phyloP scores from a whole-genome alignment of 2,329 filamentous ascomycete species.

The Mycosphaerella sp. region DNA sequence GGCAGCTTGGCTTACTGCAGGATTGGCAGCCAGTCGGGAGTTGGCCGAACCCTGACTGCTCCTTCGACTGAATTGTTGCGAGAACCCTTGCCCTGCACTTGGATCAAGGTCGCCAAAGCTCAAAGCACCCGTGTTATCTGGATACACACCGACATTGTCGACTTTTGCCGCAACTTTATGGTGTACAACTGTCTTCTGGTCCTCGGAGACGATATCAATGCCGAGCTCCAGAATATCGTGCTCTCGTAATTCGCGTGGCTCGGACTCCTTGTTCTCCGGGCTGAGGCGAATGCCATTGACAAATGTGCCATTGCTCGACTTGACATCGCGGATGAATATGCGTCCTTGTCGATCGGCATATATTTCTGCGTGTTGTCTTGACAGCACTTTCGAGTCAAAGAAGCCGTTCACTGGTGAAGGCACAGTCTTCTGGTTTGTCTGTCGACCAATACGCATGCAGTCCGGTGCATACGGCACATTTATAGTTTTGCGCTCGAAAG shows the following conservation, averaged over 20 bases:
- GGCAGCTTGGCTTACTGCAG: slow-evolving; percentile 45
- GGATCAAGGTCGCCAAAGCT: slow-evolving; percentile 90
- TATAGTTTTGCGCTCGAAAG: slow-evolving; percentile 96
- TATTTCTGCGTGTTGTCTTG: slow-evolving; percentile 90
- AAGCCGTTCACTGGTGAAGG: slow-evolving; percentile 88
- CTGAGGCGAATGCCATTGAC: slow-evolving; percentile 89
- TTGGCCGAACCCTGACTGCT: slow-evolving; percentile 51
- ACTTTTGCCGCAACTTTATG: slow-evolving; percentile 97
- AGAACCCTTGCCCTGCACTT: slow-evolving; percentile 61
- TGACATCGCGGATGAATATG: slow-evolving; percentile 93
- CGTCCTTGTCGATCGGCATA: slow-evolving; percentile 72
- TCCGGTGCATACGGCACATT: slow-evolving; percentile 90
- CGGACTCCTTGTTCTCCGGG: slow-evolving; percentile 90
- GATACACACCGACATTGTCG: slow-evolving; percentile 83
- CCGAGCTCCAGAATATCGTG: slow-evolving; percentile 89
- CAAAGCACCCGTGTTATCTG: slow-evolving; percentile 68
- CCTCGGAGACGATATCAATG: slow-evolving; percentile 97
- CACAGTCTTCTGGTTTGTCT: slow-evolving; percentile 94
- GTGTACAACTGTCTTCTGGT: slow-evolving; percentile 96
- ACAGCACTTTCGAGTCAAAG: slow-evolving; percentile 97
- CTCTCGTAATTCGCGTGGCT: slow-evolving; percentile 86
- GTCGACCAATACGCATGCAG: slow-evolving; percentile 85
- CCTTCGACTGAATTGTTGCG: slow-evolving; percentile 52
- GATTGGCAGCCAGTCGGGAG: slow-evolving; percentile 53
- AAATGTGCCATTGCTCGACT: slow-evolving; percentile 97